Evolutionary conservation across 2,329 filamentous ascomycete species (phyloP).

Genomic region (Claviceps pazoutovae): DNA sequence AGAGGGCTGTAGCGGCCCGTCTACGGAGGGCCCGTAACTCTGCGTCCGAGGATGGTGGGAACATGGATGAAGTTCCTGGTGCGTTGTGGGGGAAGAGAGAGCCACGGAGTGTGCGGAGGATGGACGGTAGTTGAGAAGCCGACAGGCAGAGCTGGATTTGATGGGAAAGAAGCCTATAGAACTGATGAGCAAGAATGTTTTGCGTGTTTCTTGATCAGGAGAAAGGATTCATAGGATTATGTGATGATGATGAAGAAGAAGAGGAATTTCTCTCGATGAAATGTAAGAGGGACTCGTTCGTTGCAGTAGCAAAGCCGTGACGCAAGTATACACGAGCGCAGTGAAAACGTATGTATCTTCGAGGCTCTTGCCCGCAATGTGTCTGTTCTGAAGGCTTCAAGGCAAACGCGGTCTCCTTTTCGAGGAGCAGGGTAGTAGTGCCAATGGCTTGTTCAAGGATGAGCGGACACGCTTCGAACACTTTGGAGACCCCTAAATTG

Average conservation of each 20-base stretch:
- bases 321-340: background rate
- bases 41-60: slow-evolving; percentile 45
- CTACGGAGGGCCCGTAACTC: slow-evolving; percentile 48
- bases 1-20: slow-evolving; percentile 49
- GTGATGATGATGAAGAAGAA: background rate
- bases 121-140: slow-evolving; percentile 47
- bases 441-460: slow-evolving; percentile 1
- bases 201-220: background rate
- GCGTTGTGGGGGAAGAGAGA: slow-evolving; percentile 79
- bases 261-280: background rate
- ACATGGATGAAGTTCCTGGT: slow-evolving; percentile 48
- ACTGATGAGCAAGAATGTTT: slow-evolving; percentile 11
- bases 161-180: slow-evolving; percentile 42
- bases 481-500: slow-evolving; percentile 26
- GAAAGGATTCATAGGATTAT: slow-evolving; percentile 7
- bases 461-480: slow-evolving; percentile 7
- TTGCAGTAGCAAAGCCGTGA: slow-evolving; percentile 2
- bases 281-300: slow-evolving; percentile 1
- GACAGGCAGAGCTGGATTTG: slow-evolving; percentile 45
- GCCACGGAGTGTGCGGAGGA: slow-evolving; percentile 58
- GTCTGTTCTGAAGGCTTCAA: background rate
- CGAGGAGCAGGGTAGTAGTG: background rate
- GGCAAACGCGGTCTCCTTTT: background rate
- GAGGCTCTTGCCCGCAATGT: background rate
- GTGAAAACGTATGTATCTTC: background rate